Base-by-base conservation (phyloP, 1,284 basidiomycete species). In the Moesziomyces parantarcticus region DNA sequence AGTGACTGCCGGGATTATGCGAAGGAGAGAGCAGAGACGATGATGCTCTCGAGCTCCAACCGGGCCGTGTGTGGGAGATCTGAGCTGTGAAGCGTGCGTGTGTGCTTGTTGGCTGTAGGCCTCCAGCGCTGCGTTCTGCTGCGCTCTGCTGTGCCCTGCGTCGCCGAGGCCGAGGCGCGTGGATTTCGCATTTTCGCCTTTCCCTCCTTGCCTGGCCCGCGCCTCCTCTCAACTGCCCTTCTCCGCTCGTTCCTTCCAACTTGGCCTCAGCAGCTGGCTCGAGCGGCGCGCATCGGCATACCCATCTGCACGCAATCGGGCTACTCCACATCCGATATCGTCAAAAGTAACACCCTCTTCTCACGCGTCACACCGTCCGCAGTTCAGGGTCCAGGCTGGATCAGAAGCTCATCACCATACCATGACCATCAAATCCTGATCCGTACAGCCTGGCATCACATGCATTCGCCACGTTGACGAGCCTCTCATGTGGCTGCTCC, bases 401-500 rank as follows among this genome's bases (percentile, higher is more conserved):
- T 39, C 36, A 18, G 18, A 18, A 39, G 14, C 36, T 39, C 36
- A 39, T 39, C 36, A 39, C 36, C 29, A 9, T 32, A 32, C 29
- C 29, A 13, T 32, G 29, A 32, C 4, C 29, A 32, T 32, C 11
- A 13, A 9, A 32, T 32, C 11, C 11, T 32, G 29, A 13, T 32
- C 29, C 36, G 16, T 16, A 16, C 3, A 39, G 23, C 16, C 25
- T 26, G 11, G 26, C 25, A 11, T 39, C 46, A 1, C 32, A 54
- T 52, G 41, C 6, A 21, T 3, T 20, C 21, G 4, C 36, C 21
- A 32, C n/a, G 20, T 10, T 10, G 3, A 1, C 36, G 13, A 40
- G 36, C 43, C 47, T 46, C 48, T 46, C 48, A 76, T 77, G 76
- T 77, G 76, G 76, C 64, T 77, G 22, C 61, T 77, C 8, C 52